Base-by-base conservation (phyloP, 495 filamentous ascomycete species). In the Friedmanniomyces endolithicus region DNA sequence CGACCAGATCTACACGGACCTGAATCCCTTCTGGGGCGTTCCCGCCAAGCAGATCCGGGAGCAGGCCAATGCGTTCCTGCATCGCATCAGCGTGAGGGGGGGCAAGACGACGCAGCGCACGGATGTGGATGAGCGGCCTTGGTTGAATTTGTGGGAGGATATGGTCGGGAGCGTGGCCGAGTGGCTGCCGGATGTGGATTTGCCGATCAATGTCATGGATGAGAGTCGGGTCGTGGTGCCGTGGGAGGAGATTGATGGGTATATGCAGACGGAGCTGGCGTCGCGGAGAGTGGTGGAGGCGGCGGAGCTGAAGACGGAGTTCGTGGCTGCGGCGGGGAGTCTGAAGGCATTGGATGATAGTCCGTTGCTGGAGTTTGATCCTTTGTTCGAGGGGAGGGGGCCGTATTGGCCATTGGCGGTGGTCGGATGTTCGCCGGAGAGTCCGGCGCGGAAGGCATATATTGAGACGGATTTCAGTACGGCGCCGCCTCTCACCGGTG, bases 1-100 rank as follows among this genome's bases (percentile, higher is more conserved):
- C 58, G 68, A 71, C 57, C 68, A 67, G 51, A 70, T 71, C 27
- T 70, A 71, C 50, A 45, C 67, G 37, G 68, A 71, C 55, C 33
- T 70, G 16, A 53, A 22, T 1, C 68, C 68, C 11, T 70, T 71
- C 60, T 71, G 68, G 67, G 67, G 60, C 40, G 40, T 70, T 11
- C 52, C 63, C 12, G 54, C 68, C 0, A 52, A 58, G 48, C 17
- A 58, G 35, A 67, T 71, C 12, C 60, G 68, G n/a, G 48, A 57
- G 27, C 53, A 62, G 19, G 68, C 67, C 19, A 57, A 63, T 39
- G 54, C 41, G 25, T 67, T 61, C 24, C 25, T 63, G 23, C 48
- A 60, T 37, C 40, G 52, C 0, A 59, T 69, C 24, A 60, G 53
- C 25, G 63, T 71, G 2, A 55, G 68, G 7, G 63, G 64, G 25